Evolutionary conservation across 1,284 basidiomycete genomes (phyloP).

Genomic region (Pseudozyma thailandica): DNA sequence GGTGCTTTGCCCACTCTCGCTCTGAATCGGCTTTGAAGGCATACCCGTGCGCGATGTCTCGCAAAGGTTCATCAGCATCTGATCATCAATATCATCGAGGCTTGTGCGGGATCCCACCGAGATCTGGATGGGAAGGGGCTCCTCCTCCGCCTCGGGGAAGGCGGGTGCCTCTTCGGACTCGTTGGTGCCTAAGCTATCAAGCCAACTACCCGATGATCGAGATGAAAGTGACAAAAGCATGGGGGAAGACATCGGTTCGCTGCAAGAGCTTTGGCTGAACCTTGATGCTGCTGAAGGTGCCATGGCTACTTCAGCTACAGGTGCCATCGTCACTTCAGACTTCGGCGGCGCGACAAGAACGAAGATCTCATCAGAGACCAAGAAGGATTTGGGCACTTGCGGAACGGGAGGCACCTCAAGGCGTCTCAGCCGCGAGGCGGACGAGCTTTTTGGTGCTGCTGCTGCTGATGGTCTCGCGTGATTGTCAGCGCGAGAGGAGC

Average conservation of each 20-base stretch:
- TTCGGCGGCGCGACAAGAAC: constrained; percentile 11
- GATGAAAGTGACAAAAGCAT: constrained; percentile 1
- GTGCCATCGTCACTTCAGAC: not conserved
- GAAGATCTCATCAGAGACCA: constrained; percentile 31
- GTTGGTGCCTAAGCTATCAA: constrained; percentile 1
- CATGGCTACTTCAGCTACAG: not conserved
- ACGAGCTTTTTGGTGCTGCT: no score
- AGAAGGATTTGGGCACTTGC: constrained; percentile 9
- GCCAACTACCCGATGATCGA: constrained; percentile 16
- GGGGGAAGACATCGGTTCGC: not conserved
- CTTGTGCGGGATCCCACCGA: constrained; percentile 17
- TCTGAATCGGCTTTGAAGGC: not conserved
- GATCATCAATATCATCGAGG: constrained; percentile 33
- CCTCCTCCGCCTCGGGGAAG: not conserved
- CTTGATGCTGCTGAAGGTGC: not conserved
- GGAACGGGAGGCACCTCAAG: constrained; percentile 23
- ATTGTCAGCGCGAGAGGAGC: no score
- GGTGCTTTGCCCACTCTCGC: constrained; percentile 2
- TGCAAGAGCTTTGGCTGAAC: constrained; percentile 14
- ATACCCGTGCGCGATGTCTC: constrained; percentile 1
- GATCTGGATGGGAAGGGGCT: not conserved
- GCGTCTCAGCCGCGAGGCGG: no score
- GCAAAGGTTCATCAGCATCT: constrained; percentile 32
- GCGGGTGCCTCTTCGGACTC: constrained; percentile 10
- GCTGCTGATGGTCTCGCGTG: no score